A percentile compares a stretch with the other conserved stretches of the same genome.
Evolutionary conservation across 257 asterid species (phyloP).

Genomic region (Misopates orontium): DNA sequence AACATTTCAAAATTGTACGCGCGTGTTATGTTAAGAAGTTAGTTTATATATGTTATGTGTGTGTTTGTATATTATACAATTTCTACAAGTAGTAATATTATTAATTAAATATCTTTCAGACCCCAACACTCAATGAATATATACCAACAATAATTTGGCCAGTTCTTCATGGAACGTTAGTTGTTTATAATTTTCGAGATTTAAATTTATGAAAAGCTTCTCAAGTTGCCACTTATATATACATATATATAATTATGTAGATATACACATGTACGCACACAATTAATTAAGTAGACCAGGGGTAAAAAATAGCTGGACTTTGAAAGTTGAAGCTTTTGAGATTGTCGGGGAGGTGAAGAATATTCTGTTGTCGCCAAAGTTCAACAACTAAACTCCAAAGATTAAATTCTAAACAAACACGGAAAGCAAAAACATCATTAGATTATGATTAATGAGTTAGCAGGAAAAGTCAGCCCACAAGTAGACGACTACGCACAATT

Average conservation of each 20-base stretch:
- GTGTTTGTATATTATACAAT: too few species aligned
- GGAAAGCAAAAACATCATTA: slow-evolving; percentile 64
- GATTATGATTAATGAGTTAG: slow-evolving; percentile 66
- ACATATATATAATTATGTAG: not conserved
- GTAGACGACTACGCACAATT: slow-evolving; percentile 63
- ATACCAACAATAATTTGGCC: too few species aligned
- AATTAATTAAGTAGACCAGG: not conserved
- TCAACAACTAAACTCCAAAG: slow-evolving; percentile 85
- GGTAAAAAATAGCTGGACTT: slow-evolving; percentile 44
- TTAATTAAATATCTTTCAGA: too few species aligned
- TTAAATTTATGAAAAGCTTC: too few species aligned
- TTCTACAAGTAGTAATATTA: too few species aligned
- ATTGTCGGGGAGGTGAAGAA: slow-evolving; percentile 60
- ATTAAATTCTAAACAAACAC: slow-evolving; percentile 54
- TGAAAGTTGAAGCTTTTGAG: slow-evolving; percentile 67
- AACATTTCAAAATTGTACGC: slow-evolving; percentile 27
- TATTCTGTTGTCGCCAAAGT: slow-evolving; percentile 65
- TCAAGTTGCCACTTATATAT: not conserved
- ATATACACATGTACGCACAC: not conserved
- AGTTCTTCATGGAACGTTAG: too few species aligned
- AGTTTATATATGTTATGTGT: not conserved
- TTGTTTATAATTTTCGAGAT: too few species aligned
- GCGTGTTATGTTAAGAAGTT: slow-evolving; percentile 1
- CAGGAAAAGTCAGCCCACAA: slow-evolving; percentile 91
- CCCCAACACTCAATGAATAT: too few species aligned